Base-by-base conservation (phyloP, 2,329 filamentous ascomycete species). In the Didymella glomerata region DNA sequence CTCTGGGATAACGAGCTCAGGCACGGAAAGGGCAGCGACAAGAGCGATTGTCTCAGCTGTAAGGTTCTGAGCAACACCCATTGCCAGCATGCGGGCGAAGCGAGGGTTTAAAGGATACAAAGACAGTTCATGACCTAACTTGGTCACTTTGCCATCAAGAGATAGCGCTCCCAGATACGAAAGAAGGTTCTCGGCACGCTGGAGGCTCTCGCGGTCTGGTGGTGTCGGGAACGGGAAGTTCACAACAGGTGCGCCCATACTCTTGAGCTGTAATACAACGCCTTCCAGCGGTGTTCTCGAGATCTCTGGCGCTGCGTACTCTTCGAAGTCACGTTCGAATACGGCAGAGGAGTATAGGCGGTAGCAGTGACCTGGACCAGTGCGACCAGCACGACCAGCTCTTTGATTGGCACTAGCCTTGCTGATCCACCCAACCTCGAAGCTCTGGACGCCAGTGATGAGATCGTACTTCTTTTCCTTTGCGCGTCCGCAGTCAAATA, bases 181-280 rank as follows among this genome's bases (percentile, higher is more conserved):
- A 9, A 99, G 83, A 8, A 97, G 83, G 71, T 90, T 92, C 79
- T 99, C 95, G 0, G 95, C 93, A 72, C 90, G 92, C 48, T 86
- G 85, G 20, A 99, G 82, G 63, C 88, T 91, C 52, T 88, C 83
- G 14, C 88, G 85, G 68, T 93, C 89, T 1, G 95, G 95, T 0
- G 93, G 88, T 14, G 94, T 98, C 4, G 95, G 95, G 75, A 98
- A 99, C 0, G 96, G 95, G 75, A 99, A 99, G 77, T 95, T 96
- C 74, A 92, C 85, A 8, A 99, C 90, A 60, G 94, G 90, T 30
- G 97, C 86, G 54, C 93, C 91, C 91, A 99, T 97, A 49, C 90
- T 88, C 81, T 98, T 99, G 68, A 99, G 86, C 76, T 97, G 93
- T 36, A 99, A 82, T 1, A 98, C 93, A 3, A 98, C 78, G 30